These are phyloP conservation scores for Croton setiger DNA, from an alignment of 441 rosid species.

Conservation along the genomic window DNA sequence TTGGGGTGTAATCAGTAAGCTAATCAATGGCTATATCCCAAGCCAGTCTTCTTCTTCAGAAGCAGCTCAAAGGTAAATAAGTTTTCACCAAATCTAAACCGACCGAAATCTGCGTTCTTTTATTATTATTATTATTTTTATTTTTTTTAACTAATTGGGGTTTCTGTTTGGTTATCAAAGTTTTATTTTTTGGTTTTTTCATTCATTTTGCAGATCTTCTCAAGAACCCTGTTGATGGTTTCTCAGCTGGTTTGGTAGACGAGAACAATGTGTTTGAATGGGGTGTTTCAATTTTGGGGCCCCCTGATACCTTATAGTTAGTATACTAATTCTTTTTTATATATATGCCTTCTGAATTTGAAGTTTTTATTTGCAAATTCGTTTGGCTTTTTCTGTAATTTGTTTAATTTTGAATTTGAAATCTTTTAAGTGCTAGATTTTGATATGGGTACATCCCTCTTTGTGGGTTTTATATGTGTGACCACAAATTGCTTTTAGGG, in stretches of 20 bases:
- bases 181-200: constrained; percentile 3
- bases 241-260: constrained; percentile 68
- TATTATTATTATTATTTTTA: too few relatives aligned
- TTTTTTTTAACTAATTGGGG: background rate
- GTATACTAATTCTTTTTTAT: constrained; percentile 15
- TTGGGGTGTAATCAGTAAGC: constrained; percentile 8
- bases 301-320: constrained; percentile 63
- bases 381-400: background rate
- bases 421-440: background rate
- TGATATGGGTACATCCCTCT: background rate
- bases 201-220: constrained; percentile 48
- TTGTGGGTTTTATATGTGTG: background rate
- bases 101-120: too few relatives aligned
- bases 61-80: constrained; percentile 67
- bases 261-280: constrained; percentile 61
- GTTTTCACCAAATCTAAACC: background rate
- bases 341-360: background rate
- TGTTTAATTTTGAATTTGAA: background rate
- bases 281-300: constrained; percentile 65
- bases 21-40: constrained; percentile 57
- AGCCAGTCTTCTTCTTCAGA: constrained; percentile 76
- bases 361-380: background rate
- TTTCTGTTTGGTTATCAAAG: background rate
- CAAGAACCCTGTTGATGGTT: constrained; percentile 67
- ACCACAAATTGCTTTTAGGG: constrained; percentile 7